Base-by-base conservation (phyloP, 2,329 filamentous ascomycete genomes). In the Alternaria sp. region DNA sequence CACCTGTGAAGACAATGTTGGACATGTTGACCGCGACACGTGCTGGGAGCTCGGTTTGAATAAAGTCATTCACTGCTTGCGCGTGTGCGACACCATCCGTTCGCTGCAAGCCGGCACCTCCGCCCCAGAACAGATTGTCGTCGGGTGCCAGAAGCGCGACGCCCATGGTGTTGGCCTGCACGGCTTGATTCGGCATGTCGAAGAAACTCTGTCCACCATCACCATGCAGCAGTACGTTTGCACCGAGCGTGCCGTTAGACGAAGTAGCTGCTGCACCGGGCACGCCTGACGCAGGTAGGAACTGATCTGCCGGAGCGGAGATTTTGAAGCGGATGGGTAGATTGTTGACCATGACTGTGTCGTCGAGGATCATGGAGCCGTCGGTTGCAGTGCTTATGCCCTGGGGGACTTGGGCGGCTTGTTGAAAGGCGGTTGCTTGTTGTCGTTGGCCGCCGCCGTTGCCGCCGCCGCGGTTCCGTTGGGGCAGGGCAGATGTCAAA, bases 161-260 rank as follows among this genome's bases (percentile, higher is more conserved):
- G 61, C 85, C 85, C 72, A 85, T 84, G 32, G 85, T 81, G 63
- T 82, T 82, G 51, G 76, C 71, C 55, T 83, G 82, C 11, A 86
- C 82, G 18, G 80, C 81, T 65, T 86, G 83, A 73, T 86, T 86
- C 36, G 84, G 84, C 75, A 86, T 85, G 69, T 85, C 84, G 73
- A 85, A 85, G 80, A 86, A 87, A 12, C 83, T 86, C 66, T 86
- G 83, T 7, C 86, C 86, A 42, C 86, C 86, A 69, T 88, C 86
- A 51, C 86, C 86, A 70, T 88, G 86, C 4, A 88, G 81, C 36
- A 88, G 81, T 14, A 88, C 82, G 66, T 88, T 88, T 7, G 86
- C 78, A 51, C 75, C 75, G 30, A 85, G 75, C 6, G 75, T 73
- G 36, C 76, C 75, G 39, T 73, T 71, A 3, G 71, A 43, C 12